Evolutionary conservation across 805 yeast genomes (phyloP).

Genomic region (Ogataea chonburiensis): DNA sequence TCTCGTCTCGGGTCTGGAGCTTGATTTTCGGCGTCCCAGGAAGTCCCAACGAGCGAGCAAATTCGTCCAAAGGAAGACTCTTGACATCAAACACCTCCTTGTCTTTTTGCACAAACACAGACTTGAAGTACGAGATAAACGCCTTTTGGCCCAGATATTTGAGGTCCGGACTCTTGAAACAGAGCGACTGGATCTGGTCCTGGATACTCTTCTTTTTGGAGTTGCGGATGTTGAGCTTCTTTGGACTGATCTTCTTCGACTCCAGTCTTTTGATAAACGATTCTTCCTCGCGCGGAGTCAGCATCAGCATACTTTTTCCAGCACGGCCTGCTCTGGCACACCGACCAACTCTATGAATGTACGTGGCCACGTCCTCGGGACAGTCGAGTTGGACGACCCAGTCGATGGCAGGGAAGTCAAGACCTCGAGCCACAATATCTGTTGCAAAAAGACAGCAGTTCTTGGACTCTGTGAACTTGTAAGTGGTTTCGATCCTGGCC

Average conservation of each 20-base stretch:
- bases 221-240: constrained; percentile 70
- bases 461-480: constrained; percentile 73
- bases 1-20: constrained; percentile 46
- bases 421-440: constrained; percentile 88
- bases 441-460: constrained; percentile 85
- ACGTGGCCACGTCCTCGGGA: constrained; percentile 87
- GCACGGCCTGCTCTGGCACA: constrained; percentile 82
- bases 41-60: constrained; percentile 84
- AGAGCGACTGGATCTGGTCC: constrained; percentile 81
- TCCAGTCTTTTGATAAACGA: constrained; percentile 66
- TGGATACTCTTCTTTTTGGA: constrained; percentile 72
- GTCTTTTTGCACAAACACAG: constrained; percentile 83
- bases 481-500: constrained; percentile 80
- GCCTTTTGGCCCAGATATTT: constrained; percentile 96
- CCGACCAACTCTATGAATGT: constrained; percentile 89
- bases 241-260: constrained; percentile 64
- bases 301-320: constrained; percentile 80
- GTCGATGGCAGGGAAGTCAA: constrained; percentile 89
- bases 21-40: constrained; percentile 96
- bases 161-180: constrained; percentile 88
- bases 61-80: constrained; percentile 75
- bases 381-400: constrained; percentile 95
- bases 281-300: constrained; percentile 80
- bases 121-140: constrained; percentile 84
- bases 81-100: constrained; percentile 80